Conservation (phyloP, 495 filamentous ascomycete species). For the Daldinia bambusicola region DNA sequence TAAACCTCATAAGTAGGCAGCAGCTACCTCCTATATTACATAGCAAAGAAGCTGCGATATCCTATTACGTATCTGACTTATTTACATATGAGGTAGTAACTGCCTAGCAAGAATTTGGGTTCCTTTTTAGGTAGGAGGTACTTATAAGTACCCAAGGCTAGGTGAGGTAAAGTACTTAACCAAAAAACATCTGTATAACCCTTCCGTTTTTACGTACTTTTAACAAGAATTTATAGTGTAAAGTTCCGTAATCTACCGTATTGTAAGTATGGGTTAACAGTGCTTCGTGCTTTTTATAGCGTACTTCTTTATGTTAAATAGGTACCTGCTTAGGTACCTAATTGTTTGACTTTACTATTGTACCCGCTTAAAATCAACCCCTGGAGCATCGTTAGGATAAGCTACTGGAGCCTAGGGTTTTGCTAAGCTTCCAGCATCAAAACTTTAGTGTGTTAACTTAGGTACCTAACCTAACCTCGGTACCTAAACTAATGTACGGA, state of each 20-base stretch:
- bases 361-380: background rate
- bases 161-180: background rate
- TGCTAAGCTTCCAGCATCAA: background rate
- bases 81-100: too few relatives aligned
- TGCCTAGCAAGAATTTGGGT: conserved; percentile 1
- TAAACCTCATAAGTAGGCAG: background rate
- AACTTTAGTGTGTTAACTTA: background rate
- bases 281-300: too few relatives aligned
- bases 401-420: conserved; percentile 35
- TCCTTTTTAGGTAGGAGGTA: conserved; percentile 9
- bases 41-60: background rate
- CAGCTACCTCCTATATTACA: background rate
- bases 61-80: background rate
- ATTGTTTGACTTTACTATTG: background rate
- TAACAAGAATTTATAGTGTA: background rate
- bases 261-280: too few relatives aligned
- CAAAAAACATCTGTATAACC: too few relatives aligned
- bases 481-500: too few relatives aligned
- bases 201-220: background rate
- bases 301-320: too few relatives aligned
- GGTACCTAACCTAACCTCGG: too few relatives aligned
- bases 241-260: conserved; percentile 2
- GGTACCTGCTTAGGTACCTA: too few relatives aligned
- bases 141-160: background rate
- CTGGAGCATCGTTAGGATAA: conserved; percentile 33